Evolutionary conservation across 2,329 filamentous ascomycete species (phyloP).

Genomic region (Onygenales sp.): DNA sequence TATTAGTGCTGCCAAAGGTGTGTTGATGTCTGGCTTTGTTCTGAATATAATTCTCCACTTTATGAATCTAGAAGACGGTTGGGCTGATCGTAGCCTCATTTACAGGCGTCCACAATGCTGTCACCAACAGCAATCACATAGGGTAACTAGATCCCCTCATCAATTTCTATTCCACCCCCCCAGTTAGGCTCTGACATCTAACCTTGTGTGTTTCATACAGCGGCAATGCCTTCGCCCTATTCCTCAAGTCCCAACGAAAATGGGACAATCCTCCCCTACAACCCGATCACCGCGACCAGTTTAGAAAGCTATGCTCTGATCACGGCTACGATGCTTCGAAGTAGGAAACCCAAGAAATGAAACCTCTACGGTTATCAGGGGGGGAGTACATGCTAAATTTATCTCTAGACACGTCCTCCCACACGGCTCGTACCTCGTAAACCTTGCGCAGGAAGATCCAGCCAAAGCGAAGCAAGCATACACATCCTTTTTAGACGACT

Average conservation of each 20-base stretch:
- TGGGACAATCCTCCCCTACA: constrained; percentile 77
- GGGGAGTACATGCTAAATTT: constrained; percentile 6
- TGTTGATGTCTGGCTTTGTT: constrained; percentile 14
- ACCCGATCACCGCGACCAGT: constrained; percentile 56
- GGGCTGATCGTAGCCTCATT: not conserved
- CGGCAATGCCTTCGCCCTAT: constrained; percentile 87
- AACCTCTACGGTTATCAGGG: not conserved
- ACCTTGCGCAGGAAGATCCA: constrained; percentile 75
- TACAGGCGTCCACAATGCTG: constrained; percentile 76
- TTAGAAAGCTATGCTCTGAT: constrained; percentile 57
- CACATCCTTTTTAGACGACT: constrained; percentile 74
- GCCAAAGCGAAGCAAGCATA: constrained; percentile 81
- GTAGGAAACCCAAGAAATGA: constrained; percentile 16
- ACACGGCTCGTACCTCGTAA: constrained; percentile 93
- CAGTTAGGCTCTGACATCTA: not conserved
- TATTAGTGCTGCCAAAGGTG: constrained; percentile 80
- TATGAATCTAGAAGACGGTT: not conserved
- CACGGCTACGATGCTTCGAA: constrained; percentile 62
- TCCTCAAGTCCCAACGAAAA: constrained; percentile 92
- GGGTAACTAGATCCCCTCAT: constrained; percentile 35
- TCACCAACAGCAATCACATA: constrained; percentile 68
- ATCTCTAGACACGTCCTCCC: constrained; percentile 61
- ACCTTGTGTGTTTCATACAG: constrained; percentile 32
- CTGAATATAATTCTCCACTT: not conserved
- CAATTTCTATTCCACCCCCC: not conserved